Conservation (phyloP, 1,139 yeast species). For the Hemisphaericaspora lyxosophila region DNA sequence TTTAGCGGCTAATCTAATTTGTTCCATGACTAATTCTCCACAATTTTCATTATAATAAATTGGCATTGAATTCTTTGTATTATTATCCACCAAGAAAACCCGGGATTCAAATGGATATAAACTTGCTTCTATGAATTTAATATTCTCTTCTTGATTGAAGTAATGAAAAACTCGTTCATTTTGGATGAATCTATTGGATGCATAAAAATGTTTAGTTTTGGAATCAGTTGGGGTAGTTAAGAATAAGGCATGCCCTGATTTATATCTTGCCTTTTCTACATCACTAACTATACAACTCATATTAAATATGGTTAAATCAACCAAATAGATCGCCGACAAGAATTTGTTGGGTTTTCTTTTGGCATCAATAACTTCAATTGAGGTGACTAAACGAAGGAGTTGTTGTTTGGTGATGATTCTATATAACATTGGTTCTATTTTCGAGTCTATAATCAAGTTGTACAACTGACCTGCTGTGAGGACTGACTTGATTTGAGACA, state of each 20-base stretch:
- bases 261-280: slow-evolving; percentile 38
- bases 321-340: slow-evolving; percentile 43
- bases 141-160: slow-evolving; percentile 25
- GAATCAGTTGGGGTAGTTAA: slow-evolving; percentile 28
- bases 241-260: slow-evolving; percentile 40
- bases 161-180: slow-evolving; percentile 32
- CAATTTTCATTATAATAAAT: slow-evolving; percentile 72
- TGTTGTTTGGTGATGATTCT: slow-evolving; percentile 38
- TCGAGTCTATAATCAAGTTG: slow-evolving; percentile 39
- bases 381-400: slow-evolving; percentile 41
- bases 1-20: slow-evolving; percentile 59
- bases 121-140: slow-evolving; percentile 27
- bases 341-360: slow-evolving; percentile 36
- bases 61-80: slow-evolving; percentile 61
- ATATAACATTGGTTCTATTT: slow-evolving; percentile 35
- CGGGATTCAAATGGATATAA: slow-evolving; percentile 39
- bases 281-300: slow-evolving; percentile 45
- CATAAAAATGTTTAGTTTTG: slow-evolving; percentile 24
- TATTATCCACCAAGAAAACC: slow-evolving; percentile 38
- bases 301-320: slow-evolving; percentile 38
- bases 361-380: slow-evolving; percentile 40
- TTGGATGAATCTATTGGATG: slow-evolving; percentile 27
- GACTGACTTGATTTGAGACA: slow-evolving; percentile 32
- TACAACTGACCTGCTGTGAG: slow-evolving; percentile 37
- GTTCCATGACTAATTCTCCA: slow-evolving; percentile 56